These are phyloP conservation scores for Clonostachys solani DNA, from an alignment of 2,329 filamentous ascomycete species.

Conservation along the genomic window DNA sequence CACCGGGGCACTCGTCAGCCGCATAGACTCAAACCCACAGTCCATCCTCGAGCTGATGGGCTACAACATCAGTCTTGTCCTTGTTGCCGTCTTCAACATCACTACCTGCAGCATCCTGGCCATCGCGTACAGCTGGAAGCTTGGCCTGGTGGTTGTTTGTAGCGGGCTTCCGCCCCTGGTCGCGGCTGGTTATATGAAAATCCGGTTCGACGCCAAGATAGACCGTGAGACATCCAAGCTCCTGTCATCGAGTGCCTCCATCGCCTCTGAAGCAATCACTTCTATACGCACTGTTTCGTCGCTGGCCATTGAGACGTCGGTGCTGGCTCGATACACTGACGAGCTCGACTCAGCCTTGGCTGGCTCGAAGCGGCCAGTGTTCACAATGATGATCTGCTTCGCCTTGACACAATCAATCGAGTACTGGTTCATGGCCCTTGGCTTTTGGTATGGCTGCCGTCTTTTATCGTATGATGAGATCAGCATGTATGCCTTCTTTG, in stretches of 20 bases:
- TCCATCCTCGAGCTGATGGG: constrained; percentile 36
- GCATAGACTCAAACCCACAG: constrained; percentile 29
- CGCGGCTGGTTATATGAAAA: constrained; percentile 45
- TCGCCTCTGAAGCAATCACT: constrained; percentile 58
- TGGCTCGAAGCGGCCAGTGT: constrained; percentile 21
- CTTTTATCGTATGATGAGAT: constrained; percentile 63
- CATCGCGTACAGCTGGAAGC: constrained; percentile 66
- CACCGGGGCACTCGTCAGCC: constrained; percentile 27
- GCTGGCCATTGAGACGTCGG: constrained; percentile 32
- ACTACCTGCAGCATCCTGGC: constrained; percentile 42
- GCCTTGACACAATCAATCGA: constrained; percentile 55
- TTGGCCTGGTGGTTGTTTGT: constrained; percentile 61
- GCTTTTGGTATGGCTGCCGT: constrained; percentile 82
- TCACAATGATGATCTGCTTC: constrained; percentile 26
- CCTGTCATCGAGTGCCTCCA: constrained; percentile 51
- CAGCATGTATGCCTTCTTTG: constrained; percentile 46
- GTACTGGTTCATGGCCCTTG: constrained; percentile 82
- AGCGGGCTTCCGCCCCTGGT: constrained; percentile 61
- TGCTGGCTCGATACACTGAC: constrained; percentile 30
- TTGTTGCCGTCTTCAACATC: constrained; percentile 14
- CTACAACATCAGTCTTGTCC: constrained; percentile 32
- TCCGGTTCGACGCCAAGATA: constrained; percentile 31
- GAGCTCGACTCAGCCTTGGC: constrained; percentile 17
- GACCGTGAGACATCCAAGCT: constrained; percentile 61
- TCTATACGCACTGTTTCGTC: constrained; percentile 56